Conservation (phyloP, 2,329 filamentous ascomycete genomes). For the Chaetomium strumarium region DNA sequence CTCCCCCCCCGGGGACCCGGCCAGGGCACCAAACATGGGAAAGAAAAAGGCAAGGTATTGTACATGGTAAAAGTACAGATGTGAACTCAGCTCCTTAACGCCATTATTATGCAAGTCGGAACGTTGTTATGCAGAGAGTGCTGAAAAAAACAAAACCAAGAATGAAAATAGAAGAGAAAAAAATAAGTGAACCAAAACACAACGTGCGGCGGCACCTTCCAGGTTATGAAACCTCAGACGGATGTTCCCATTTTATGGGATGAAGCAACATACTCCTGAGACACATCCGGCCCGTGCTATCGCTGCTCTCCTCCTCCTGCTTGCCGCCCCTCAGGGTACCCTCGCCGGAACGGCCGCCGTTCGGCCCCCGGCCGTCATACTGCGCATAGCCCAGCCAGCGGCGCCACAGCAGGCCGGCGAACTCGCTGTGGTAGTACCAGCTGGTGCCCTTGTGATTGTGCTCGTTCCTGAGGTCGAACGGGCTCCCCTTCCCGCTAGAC, state of each 20-base stretch:
- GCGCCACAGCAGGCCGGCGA: constrained; percentile 70
- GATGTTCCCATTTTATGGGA: constrained; percentile 66
- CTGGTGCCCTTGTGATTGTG: constrained; percentile 77
- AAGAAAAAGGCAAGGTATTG: too few species aligned
- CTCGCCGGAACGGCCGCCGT: constrained; percentile 44
- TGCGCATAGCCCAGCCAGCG: constrained; percentile 65
- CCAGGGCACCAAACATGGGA: too few species aligned
- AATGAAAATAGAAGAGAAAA: neutral
- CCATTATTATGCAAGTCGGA: too few species aligned
- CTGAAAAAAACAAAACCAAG: too few species aligned
- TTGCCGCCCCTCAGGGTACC: constrained; percentile 47
- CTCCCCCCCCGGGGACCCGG: too few species aligned
- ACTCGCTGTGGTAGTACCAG: constrained; percentile 80
- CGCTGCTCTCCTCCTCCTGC: constrained; percentile 40
- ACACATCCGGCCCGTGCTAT: constrained; percentile 63
- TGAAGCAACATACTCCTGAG: constrained; percentile 74
- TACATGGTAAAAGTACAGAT: too few species aligned
- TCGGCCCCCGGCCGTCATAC: constrained; percentile 43
- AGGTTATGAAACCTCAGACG: constrained; percentile 37
- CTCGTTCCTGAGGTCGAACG: constrained; percentile 65
- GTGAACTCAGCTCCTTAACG: too few species aligned
- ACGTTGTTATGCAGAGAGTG: too few species aligned
- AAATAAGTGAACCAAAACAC: neutral
- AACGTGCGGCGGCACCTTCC: neutral
- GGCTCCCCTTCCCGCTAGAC: constrained; percentile 57